A percentile compares a stretch with the other conserved stretches of the same genome.
Conservation (phyloP, 2,329 filamentous ascomycete species). For the Plenodomus lindquistii region DNA sequence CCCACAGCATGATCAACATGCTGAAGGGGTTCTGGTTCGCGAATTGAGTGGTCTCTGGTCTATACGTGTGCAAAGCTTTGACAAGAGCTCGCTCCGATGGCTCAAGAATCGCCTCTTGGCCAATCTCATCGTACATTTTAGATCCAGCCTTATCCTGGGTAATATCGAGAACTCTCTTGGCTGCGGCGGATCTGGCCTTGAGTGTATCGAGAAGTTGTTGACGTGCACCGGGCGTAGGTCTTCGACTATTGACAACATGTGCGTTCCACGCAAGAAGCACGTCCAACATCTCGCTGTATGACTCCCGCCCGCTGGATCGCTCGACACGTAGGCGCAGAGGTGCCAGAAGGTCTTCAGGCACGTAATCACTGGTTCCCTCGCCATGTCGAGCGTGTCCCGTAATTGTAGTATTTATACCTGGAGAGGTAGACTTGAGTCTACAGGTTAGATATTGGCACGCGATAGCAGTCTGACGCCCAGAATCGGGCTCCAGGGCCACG, state of each 20-base stretch:
- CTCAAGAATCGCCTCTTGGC: constrained; percentile 7
- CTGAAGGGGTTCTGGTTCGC: constrained; percentile 11
- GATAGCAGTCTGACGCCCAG: constrained; percentile 2
- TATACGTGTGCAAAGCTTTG: constrained; percentile 18
- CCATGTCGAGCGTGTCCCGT: constrained; percentile 18
- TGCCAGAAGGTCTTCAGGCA: constrained; percentile 23
- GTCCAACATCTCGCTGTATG: constrained; percentile 16
- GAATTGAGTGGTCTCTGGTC: constrained; percentile 23
- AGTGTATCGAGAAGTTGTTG: constrained; percentile 11
- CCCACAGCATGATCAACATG: constrained; percentile 21
- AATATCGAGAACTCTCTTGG: not conserved
- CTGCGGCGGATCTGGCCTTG: constrained; percentile 6
- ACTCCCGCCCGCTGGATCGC: constrained; percentile 5
- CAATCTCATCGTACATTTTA: not conserved
- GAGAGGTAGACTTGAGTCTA: not conserved
- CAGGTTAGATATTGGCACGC: not conserved
- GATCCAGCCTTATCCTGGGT: constrained; percentile 1
- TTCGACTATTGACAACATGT: constrained; percentile 1
- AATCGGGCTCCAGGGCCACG: constrained; percentile 2
- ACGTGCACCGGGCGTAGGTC: constrained; percentile 1
- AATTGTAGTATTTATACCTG: constrained; percentile 13
- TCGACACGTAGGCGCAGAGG: constrained; percentile 6
- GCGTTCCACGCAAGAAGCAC: constrained; percentile 24
- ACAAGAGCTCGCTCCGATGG: constrained; percentile 8
- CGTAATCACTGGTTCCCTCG: constrained; percentile 9